Conservation (phyloP, 176 grass and related monocot genomes). For the Eragrostis curvula region DNA sequence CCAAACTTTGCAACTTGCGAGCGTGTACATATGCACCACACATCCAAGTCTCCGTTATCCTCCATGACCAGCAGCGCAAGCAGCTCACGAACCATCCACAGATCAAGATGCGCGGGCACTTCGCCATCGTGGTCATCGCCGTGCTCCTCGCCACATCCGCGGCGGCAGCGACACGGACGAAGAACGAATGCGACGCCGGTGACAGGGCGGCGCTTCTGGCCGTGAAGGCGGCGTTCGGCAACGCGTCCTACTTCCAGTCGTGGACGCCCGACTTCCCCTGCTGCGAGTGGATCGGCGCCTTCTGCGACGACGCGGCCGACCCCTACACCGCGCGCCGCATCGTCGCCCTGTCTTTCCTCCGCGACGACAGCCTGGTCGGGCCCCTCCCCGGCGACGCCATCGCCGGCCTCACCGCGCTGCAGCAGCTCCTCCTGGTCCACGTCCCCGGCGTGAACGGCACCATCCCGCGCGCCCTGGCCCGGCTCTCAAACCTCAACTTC, state of each 20-base stretch:
- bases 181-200: not conserved
- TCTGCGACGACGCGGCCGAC: not conserved
- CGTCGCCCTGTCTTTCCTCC: not conserved
- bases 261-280: not conserved
- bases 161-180: not conserved
- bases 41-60: no score
- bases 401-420: constrained; percentile 43
- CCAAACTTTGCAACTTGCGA: not conserved
- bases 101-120: not conserved
- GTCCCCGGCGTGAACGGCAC: constrained; percentile 42
- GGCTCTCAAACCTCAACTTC: constrained; percentile 15
- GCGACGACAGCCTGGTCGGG: not conserved
- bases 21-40: not conserved
- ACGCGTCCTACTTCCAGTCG: not conserved
- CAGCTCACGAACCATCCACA: not conserved
- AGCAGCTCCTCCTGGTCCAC: constrained; percentile 31
- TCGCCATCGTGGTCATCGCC: not conserved
- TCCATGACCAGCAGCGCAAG: not conserved
- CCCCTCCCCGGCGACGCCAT: constrained; percentile 38
- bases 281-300: not conserved
- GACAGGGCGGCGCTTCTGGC: constrained; percentile 3
- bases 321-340: not conserved
- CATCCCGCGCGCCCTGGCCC: constrained; percentile 42
- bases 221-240: not conserved
- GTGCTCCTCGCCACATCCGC: not conserved